Evolutionary conservation across 208 protist species (phyloP), one percentile per base, ranked within the genome.

Genomic region (Trypanosoma avium): DNA sequence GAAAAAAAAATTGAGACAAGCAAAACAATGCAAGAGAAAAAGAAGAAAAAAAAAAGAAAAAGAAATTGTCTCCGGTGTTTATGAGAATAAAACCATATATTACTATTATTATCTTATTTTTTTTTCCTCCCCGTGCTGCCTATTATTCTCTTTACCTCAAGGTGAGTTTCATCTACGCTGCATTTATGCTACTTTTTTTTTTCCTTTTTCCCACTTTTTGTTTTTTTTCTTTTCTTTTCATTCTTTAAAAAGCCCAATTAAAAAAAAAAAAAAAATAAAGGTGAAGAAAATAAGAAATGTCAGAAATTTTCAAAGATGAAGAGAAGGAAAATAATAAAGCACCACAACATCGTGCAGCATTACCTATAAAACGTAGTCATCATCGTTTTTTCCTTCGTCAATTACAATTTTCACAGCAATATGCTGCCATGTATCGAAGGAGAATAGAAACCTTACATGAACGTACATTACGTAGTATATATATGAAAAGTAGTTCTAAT

Each of bases 341-440:
- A 30, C 32, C 53, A 7, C 26, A 24, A 1, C 12, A 9, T 19
- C 86, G 90, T 48, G 58, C 61, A 12, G 79, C 59, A 33, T 81
- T 86, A 35, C 61, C 82, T 22, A 91, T 96, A 52, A 47, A 56
- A 10, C 84, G 87, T n/a, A 84, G 74, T 6, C 86, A 93, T 52
- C 79, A 89, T 38, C 83, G 90, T 36, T 96, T 94, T 38, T 78
- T 96, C 32, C 71, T 93, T 27, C 79, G 82, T 13, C 65, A 79
- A 12, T 70, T 91, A 6, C 60, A 91, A 56, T 93, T 93, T 54
- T 81, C 79, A 6, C 83, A 90, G 54, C 90, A 96, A 78, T 96
- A 92, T 57, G 83, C 87, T 0, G 68, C 79, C 45, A 92, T 94
- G 90, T 96, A 96, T 57, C 75, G 82, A 3, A 79, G 76, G 57